phyloP scores from a whole-genome alignment of 306 rosid genomes.

The Medicago lupulina region DNA sequence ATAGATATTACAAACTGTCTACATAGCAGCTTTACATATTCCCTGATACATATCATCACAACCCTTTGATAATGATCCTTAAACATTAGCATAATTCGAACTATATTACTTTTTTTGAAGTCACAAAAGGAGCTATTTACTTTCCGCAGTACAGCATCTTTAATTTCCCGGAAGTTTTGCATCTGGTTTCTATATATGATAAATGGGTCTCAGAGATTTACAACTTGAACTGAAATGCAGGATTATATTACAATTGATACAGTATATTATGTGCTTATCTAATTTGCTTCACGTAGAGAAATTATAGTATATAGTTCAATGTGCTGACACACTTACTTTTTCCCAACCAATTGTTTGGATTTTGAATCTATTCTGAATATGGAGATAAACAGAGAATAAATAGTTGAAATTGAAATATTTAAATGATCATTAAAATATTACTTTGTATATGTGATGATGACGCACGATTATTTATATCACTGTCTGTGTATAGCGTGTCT shows the following conservation, averaged over 20 bases:
- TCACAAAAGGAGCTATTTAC: neutral
- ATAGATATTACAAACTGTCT: too few species aligned
- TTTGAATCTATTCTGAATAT: neutral
- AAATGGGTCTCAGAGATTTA: neutral
- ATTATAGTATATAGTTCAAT: neutral
- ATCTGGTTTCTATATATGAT: neutral
- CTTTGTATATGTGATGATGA: neutral
- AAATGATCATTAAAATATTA: neutral
- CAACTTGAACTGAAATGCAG: neutral
- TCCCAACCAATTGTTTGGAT: neutral
- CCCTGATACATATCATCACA: too few species aligned
- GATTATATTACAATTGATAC: neutral
- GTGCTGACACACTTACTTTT: conserved; percentile 2
- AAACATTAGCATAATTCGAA: neutral
- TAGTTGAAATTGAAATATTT: neutral
- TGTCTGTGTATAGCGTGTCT: neutral
- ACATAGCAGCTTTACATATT: too few species aligned
- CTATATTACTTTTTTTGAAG: neutral
- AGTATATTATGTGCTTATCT: neutral
- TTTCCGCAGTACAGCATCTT: neutral
- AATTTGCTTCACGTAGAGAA: neutral
- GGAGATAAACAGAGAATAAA: neutral
- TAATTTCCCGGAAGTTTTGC: neutral
- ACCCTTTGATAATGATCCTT: neutral
- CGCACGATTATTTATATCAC: neutral